These are phyloP conservation scores for Pyrenula aspistea DNA, from an alignment of 495 filamentous ascomycete genomes.

Conservation along the genomic window DNA sequence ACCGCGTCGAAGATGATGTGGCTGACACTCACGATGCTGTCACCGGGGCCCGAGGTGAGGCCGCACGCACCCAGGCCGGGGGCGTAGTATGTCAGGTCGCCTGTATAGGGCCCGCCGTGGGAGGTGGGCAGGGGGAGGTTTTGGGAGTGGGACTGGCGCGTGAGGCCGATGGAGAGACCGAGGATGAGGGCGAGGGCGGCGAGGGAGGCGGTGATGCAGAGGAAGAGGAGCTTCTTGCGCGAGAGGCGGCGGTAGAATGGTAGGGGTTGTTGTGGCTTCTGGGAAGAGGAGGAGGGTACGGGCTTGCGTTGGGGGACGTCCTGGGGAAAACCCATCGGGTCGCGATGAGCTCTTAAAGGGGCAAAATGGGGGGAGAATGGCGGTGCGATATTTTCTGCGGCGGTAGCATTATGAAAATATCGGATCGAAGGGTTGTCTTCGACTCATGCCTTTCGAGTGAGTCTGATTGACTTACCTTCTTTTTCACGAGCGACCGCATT, in stretches of 20 bases:
- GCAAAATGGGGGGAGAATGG: not conserved
- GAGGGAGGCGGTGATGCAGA: not conserved
- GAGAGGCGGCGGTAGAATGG: not conserved
- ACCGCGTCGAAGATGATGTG: conserved; percentile 55
- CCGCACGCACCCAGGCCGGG: conserved; percentile 65
- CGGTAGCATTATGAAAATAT: too few species aligned
- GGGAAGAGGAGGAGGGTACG: not conserved
- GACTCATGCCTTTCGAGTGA: too few species aligned
- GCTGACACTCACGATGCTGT: conserved; percentile 54
- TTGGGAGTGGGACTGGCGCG: conserved; percentile 8
- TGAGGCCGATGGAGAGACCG: conserved; percentile 42
- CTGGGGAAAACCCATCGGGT: not conserved
- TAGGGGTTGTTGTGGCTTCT: not conserved
- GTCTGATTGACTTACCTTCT: too few species aligned
- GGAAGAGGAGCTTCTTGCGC: not conserved
- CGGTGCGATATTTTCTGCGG: too few species aligned
- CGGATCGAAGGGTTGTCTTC: too few species aligned
- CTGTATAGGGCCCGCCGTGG: conserved; percentile 36
- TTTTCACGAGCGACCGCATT: too few species aligned
- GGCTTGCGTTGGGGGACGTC: not conserved
- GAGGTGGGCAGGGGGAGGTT: conserved; percentile 46
- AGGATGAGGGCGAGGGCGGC: conserved; percentile 37
- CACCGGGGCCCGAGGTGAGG: conserved; percentile 31
- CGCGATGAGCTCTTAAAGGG: not conserved
- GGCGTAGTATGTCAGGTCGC: conserved; percentile 61